Conservation (phyloP, 768 basidiomycete genomes). For the Termitomyces sp. region DNA sequence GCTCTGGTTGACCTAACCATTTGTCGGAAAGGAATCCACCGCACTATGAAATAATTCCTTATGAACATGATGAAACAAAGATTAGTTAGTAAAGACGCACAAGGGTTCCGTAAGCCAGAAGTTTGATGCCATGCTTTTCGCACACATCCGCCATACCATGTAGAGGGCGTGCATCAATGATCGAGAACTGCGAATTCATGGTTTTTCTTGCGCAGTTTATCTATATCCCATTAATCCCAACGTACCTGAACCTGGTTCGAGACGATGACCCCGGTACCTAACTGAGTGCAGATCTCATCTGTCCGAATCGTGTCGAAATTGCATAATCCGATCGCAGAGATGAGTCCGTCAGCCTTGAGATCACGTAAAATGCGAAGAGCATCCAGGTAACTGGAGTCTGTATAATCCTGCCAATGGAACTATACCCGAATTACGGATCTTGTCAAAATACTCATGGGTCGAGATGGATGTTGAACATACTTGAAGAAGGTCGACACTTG, state of each 20-base stretch:
- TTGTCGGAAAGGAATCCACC: constrained; percentile 78
- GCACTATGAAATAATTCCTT: constrained; percentile 46
- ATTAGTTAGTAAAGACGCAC: constrained; percentile 34
- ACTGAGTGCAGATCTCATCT: constrained; percentile 74
- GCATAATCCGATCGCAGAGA: constrained; percentile 67
- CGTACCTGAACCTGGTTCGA: constrained; percentile 82
- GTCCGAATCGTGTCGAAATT: constrained; percentile 76
- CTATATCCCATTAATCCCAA: not conserved
- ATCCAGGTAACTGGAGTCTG: constrained; percentile 36
- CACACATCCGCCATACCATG: constrained; percentile 78
- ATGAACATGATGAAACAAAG: constrained; percentile 2
- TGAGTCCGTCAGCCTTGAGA: constrained; percentile 54
- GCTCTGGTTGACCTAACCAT: constrained; percentile 65
- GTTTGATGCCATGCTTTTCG: constrained; percentile 62
- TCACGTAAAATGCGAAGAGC: constrained; percentile 49
- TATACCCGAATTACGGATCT: constrained; percentile 18
- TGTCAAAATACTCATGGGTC: not conserved
- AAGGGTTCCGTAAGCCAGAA: constrained; percentile 79
- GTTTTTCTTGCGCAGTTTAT: not conserved
- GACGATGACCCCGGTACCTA: constrained; percentile 67
- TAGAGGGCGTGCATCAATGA: constrained; percentile 74
- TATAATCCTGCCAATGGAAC: constrained; percentile 82
- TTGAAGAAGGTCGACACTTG: constrained; percentile 67
- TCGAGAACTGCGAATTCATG: constrained; percentile 55
- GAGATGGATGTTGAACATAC: constrained; percentile 26